Evolutionary conservation across 2,329 filamentous ascomycete species (phyloP), one percentile per base, ranked within the genome.

Genomic region (Monosporascus sp.): DNA sequence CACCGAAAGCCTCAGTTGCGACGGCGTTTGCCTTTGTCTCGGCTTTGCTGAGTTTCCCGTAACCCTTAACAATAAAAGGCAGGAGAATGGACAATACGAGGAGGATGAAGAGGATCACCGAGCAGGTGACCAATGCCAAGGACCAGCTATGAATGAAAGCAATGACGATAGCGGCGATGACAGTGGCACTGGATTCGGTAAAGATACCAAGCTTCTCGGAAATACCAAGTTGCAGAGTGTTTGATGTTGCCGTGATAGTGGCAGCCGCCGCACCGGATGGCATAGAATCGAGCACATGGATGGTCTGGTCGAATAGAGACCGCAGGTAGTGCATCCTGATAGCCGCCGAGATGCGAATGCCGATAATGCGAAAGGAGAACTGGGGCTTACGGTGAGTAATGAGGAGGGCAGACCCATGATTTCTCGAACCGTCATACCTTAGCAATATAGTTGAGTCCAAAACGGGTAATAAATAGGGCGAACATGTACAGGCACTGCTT

Each of bases 401-500:
- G 27, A 31, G 27, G 27, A 31, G 27, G 27, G 27, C 27, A 31
- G 14, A 31, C 9, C 9, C 9, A 14, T 11, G 27, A 14, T 31
- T 11, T 31, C 9, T 31, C 14, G 27, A 14, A 14, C 27, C 3
- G 27, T 31, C 27, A 31, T 31, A 31, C 27, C 27, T 78, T 79
- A 58, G 78, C 77, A 56, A 83, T 70, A 56, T 87, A 88, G 56
- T 78, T 80, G 37, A 87, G 70, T 7, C 70, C 63, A 59, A 87
- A 83, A 37, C 85, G 82, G 11, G 73, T 85, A 44, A 89, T 68
- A 65, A 89, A 90, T 7, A 90, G 72, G 52, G 82, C 85, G 50
- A 89, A 77, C 63, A 89, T 85, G 68, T 84, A 88, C 0, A 90
- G 71, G 1, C 78, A 68, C 51, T 77, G 68, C 38, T 59, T 66